Evolutionary conservation across 306 rosid genomes (phyloP).

Genomic region (Quercus parvula): DNA sequence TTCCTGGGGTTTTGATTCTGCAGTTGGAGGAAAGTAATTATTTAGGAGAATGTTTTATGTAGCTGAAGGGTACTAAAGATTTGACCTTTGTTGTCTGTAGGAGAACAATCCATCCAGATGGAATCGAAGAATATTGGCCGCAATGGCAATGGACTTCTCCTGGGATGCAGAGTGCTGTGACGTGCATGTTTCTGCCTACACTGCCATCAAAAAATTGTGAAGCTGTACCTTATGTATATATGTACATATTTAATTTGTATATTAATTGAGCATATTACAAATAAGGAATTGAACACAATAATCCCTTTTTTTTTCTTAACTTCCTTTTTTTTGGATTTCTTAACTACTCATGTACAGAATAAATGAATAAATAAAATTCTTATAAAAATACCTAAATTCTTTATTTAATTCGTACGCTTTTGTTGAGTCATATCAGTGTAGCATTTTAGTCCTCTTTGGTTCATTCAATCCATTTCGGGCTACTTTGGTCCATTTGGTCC

Average conservation of each 20-base stretch:
- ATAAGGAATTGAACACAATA: neutral
- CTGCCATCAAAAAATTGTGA: slow-evolving; percentile 50
- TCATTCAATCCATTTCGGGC: too few species aligned
- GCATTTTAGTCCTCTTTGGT: too few species aligned
- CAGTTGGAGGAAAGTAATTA: neutral
- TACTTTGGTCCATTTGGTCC: too few species aligned
- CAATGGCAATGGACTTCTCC: slow-evolving; percentile 76
- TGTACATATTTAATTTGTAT: neutral
- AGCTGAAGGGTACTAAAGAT: neutral
- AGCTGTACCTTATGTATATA: slow-evolving; percentile 6
- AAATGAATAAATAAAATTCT: too few species aligned
- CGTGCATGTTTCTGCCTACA: slow-evolving; percentile 61
- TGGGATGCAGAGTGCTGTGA: slow-evolving; percentile 93
- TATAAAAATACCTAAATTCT: too few species aligned
- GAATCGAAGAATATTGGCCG: slow-evolving; percentile 57
- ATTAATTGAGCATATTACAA: neutral
- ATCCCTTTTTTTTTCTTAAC: neutral
- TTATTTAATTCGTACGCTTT: too few species aligned
- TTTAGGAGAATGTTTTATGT: neutral
- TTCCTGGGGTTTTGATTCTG: neutral
- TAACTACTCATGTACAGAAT: too few species aligned
- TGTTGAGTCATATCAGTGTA: rapidly evolving
- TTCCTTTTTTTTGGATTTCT: too few species aligned
- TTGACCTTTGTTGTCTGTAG: slow-evolving; percentile 33
- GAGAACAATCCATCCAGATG: slow-evolving; percentile 52